These are phyloP conservation scores for Gossypium herbaceum DNA, from an alignment of 345 rosid genomes.

Conservation along the genomic window DNA sequence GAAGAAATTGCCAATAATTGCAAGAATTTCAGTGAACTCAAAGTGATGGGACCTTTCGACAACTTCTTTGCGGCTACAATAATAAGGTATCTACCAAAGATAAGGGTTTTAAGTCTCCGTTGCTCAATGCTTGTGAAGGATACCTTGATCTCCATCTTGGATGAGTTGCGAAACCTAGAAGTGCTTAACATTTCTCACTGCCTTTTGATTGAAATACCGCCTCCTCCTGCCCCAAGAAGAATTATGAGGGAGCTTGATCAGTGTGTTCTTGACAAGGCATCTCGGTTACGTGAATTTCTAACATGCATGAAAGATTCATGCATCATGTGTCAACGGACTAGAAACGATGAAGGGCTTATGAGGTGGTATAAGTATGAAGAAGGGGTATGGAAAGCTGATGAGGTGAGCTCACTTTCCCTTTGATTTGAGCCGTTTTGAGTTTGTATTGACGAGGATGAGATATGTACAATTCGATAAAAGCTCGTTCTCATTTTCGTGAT, in stretches of 20 bases:
- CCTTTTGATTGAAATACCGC: slow-evolving; percentile 43
- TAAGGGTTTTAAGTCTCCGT: slow-evolving; percentile 34
- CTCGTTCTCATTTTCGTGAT: background rate
- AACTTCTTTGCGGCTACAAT: background rate
- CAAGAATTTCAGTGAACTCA: slow-evolving; percentile 55
- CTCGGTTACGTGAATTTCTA: slow-evolving; percentile 48
- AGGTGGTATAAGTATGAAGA: slow-evolving; percentile 86
- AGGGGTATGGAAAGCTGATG: slow-evolving; percentile 77
- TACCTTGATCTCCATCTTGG: slow-evolving; percentile 54
- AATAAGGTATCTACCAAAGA: background rate
- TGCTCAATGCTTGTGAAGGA: slow-evolving; percentile 54
- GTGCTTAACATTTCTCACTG: slow-evolving; percentile 84
- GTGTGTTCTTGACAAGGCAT: slow-evolving; percentile 44
- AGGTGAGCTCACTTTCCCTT: slow-evolving; percentile 56
- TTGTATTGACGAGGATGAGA: background rate
- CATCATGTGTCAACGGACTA: slow-evolving; percentile 66
- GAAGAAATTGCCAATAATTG: slow-evolving; percentile 70
- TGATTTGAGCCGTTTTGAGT: slow-evolving; percentile 16
- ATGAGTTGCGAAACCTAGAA: slow-evolving; percentile 46
- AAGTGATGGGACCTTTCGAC: slow-evolving; percentile 21
- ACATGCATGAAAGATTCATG: slow-evolving; percentile 62
- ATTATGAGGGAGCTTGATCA: slow-evolving; percentile 46
- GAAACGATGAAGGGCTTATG: slow-evolving; percentile 69
- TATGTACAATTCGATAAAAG: background rate
- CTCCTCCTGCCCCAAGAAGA: slow-evolving; percentile 37